These are phyloP conservation scores for Tanacetum coccineum DNA, from an alignment of 129 eudicot genomes.

Conservation along the genomic window DNA sequence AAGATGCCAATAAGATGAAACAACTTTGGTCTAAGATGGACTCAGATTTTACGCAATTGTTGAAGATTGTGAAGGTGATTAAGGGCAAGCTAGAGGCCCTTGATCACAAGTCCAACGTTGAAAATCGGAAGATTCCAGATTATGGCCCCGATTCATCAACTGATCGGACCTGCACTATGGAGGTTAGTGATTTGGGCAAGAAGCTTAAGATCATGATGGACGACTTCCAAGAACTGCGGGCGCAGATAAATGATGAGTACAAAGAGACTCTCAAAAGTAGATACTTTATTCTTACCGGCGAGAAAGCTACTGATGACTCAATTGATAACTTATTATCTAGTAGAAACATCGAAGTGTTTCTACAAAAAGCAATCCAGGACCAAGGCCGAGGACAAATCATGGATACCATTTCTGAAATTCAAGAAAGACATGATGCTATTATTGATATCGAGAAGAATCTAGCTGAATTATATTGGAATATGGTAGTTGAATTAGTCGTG, in stretches of 20 bases:
- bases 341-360: conserved; percentile 68
- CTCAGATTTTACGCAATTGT: conserved; percentile 53
- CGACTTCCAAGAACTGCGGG: conserved; percentile 57
- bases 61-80: conserved; percentile 55
- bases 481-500: too few species aligned
- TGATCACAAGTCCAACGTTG: conserved; percentile 58
- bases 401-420: conserved; percentile 79
- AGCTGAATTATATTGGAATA: too few species aligned
- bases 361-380: conserved; percentile 79
- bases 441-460: conserved; percentile 69
- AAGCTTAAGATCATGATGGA: conserved; percentile 81
- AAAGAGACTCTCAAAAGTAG: conserved; percentile 69
- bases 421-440: conserved; percentile 78
- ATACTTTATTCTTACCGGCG: conserved; percentile 80
- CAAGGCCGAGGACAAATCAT: conserved; percentile 80
- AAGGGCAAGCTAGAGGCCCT: conserved; percentile 74
- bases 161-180: conserved; percentile 72
- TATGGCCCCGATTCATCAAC: conserved; percentile 88
- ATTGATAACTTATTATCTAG: conserved; percentile 68
- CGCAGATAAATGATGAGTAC: conserved; percentile 61
- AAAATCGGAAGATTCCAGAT: conserved; percentile 56
- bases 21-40: conserved; percentile 61
- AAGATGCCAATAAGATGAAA: conserved; percentile 67
- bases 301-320: conserved; percentile 61
- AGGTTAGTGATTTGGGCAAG: conserved; percentile 78